Conservation (phyloP, 305 asterid genomes). For the Solanum hybrid region DNA sequence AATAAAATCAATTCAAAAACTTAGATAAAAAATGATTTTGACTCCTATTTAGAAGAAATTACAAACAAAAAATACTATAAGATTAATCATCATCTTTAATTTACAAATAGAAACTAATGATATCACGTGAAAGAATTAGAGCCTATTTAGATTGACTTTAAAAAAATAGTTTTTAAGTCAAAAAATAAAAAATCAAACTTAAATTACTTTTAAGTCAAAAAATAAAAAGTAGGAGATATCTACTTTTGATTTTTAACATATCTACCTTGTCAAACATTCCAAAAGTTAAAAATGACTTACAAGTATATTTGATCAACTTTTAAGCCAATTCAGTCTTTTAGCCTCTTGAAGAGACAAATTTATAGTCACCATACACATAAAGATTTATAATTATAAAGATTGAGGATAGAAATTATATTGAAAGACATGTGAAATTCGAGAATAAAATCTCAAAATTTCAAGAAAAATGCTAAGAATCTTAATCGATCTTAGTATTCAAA, state of each 20-base stretch:
- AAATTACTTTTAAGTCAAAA: not conserved
- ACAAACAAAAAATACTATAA: not conserved
- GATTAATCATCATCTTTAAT: not conserved
- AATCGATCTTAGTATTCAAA: not conserved
- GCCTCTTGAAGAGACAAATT: not conserved
- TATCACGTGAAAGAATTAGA: too few relatives aligned
- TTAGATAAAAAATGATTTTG: not conserved
- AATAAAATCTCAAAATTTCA: not conserved
- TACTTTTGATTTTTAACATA: not conserved
- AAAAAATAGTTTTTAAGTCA: not conserved
- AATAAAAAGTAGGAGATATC: not conserved
- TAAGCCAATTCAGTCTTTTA: not conserved
- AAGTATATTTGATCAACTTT: too few relatives aligned
- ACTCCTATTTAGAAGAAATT: too few relatives aligned
- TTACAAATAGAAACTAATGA: not conserved
- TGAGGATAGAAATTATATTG: not conserved
- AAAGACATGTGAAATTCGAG: not conserved
- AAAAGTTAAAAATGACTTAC: not conserved
- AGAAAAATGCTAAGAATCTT: not conserved
- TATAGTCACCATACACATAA: not conserved
- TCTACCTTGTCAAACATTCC: not conserved
- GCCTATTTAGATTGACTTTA: not conserved
- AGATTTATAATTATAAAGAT: not conserved
- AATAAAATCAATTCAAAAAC: not conserved
- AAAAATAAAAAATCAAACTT: not conserved